A percentile compares a stretch with the other conserved stretches of the same genome.
These are phyloP conservation scores for Pythium aphanidermatum DNA, from an alignment of 352 stramenopile species.

Conservation along the genomic window DNA sequence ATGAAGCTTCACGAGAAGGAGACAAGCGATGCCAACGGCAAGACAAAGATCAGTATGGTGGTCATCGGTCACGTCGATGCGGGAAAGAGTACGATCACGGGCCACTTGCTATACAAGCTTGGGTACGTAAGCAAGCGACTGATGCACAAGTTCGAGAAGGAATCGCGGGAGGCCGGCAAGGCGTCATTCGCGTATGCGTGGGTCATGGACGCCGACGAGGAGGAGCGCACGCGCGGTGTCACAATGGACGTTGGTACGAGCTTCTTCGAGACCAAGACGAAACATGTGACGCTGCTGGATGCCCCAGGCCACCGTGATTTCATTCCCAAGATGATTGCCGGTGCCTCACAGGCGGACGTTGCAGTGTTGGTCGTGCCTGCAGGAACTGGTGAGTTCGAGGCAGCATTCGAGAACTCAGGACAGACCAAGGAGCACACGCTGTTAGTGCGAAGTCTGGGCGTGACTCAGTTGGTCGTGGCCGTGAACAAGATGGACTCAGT, in stretches of 20 bases:
- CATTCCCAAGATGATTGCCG: slow-evolving; percentile 97
- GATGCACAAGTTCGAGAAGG: slow-evolving; percentile 91
- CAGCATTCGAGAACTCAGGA: slow-evolving; percentile 91
- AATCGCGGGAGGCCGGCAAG: slow-evolving; percentile 89
- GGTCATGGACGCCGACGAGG: slow-evolving; percentile 89
- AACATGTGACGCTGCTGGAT: slow-evolving; percentile 94
- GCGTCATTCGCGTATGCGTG: slow-evolving; percentile 95
- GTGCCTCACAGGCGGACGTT: slow-evolving; percentile 88
- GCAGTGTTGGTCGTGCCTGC: slow-evolving; percentile 94
- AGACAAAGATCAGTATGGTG: slow-evolving; percentile 91
- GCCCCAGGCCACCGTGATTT: slow-evolving; percentile 97
- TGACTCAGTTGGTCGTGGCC: slow-evolving; percentile 94
- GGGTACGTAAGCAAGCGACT: slow-evolving; percentile 83
- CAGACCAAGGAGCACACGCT: slow-evolving; percentile 98
- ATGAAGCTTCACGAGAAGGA: slow-evolving; percentile 37
- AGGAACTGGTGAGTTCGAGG: slow-evolving; percentile 93
- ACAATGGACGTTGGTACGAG: slow-evolving; percentile 97
- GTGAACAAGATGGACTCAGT: slow-evolving; percentile 98
- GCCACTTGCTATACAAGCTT: slow-evolving; percentile 91
- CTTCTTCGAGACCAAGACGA: slow-evolving; percentile 84
- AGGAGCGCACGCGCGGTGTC: slow-evolving; percentile 91
- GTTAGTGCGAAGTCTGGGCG: slow-evolving; percentile 90
- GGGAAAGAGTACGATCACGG: slow-evolving; percentile 97
- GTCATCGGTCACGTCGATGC: slow-evolving; percentile 97
- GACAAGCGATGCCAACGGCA: slow-evolving; percentile 31